phyloP scores from a whole-genome alignment of 306 rosid species.

The Hippophae gyantsensis region DNA sequence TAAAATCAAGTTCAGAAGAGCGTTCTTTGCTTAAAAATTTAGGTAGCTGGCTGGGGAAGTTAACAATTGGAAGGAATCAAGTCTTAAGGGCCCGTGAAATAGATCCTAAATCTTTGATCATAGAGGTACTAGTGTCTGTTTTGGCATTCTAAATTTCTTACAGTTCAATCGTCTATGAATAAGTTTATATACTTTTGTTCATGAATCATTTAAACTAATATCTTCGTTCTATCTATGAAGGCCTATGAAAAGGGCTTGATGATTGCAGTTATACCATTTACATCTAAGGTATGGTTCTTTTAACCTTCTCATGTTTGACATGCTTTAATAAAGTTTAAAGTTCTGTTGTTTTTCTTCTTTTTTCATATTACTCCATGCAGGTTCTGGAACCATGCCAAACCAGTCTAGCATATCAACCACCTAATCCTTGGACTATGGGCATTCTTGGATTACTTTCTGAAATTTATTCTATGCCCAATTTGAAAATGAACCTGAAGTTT shows the following conservation, averaged over 20 bases:
- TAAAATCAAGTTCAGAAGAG: constrained; percentile 97
- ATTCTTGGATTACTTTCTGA: constrained; percentile 95
- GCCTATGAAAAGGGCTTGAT: constrained; percentile 99
- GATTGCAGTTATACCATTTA: constrained; percentile 99
- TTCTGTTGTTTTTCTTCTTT: not conserved
- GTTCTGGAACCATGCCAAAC: constrained; percentile 85
- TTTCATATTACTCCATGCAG: constrained; percentile 34
- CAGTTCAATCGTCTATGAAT: not conserved
- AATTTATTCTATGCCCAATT: constrained; percentile 97
- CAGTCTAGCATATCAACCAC: constrained; percentile 96
- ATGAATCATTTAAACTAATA: not conserved
- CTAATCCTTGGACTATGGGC: constrained; percentile 99
- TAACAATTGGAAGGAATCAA: constrained; percentile 92
- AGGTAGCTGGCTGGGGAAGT: constrained; percentile 99
- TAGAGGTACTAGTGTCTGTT: constrained; percentile 49
- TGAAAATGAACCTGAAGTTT: constrained; percentile 98
- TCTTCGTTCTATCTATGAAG: constrained; percentile 20
- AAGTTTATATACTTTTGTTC: too few relatives aligned
- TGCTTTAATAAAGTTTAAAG: constrained; percentile 2
- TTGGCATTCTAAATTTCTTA: constrained; percentile 2
- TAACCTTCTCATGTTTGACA: not conserved
- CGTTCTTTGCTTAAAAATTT: constrained; percentile 92
- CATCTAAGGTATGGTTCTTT: constrained; percentile 69
- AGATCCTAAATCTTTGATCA: constrained; percentile 93
- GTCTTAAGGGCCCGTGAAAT: constrained; percentile 95